Base-by-base conservation (phyloP, 1,139 yeast species). In the Suhomyces terraborum region DNA sequence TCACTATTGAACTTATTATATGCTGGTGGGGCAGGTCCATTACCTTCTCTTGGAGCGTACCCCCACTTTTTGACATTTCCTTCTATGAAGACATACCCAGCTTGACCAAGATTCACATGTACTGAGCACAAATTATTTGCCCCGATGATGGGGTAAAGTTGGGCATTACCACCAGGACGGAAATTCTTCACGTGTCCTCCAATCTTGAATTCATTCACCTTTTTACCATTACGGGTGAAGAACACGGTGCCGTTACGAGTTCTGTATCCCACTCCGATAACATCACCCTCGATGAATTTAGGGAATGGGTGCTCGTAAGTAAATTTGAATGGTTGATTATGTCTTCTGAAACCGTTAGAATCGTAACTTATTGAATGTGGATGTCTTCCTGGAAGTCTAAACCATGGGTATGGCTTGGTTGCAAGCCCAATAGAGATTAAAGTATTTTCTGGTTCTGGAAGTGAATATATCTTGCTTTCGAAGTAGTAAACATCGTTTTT, bases 401-500 rank as follows among this genome's bases (percentile, higher is more conserved):
- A 79, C 75, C 77, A 76, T 3, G 84, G 84, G 48, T 79, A 78
- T 2, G 84, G 84, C 41, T 67, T 65, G 1, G 73, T 62, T 2
- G 74, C 67, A 1, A 79, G 42, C 0, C 84, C 83, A 7, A 79
- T 58, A 3, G 77, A 67, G 6, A 73, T 59, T 4, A 62, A 49
- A 4, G 74, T 73, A 43, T 67, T 68, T 10, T 65, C 73, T 0
- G 85, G 81, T 41, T 80, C 73, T 6, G 88, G 89, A 12, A 81
- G 57, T 10, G 66, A 65, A 50, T 69, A 71, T 10, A 73, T 67
- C 47, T 93, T 93, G 36, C 84, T 80, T 61, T 93, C 98, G 67
- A 85, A 88, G 64, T 93, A 93, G 59, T 89, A 91, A 2, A 88
- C 95, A 43, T 89, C 95, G 58, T 88, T 89, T 45, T 79, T 79